These are phyloP conservation scores for Nitzschia putrida DNA, from an alignment of 108 stramenopile genomes.

Conservation along the genomic window DNA sequence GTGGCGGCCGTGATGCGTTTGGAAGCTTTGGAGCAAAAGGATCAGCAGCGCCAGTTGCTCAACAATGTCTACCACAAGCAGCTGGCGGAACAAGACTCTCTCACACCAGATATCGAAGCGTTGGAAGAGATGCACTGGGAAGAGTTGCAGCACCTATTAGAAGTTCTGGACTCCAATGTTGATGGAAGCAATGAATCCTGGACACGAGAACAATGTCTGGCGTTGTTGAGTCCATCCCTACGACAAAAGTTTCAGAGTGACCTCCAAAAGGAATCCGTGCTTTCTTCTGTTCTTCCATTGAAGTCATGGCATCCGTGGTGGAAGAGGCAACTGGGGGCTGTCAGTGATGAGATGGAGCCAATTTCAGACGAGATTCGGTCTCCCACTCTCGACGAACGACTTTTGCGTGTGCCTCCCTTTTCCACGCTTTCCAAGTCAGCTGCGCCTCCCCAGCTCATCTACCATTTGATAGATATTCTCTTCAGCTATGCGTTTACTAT, in stretches of 20 bases:
- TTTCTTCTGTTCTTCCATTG: not conserved
- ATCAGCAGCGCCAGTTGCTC: slow-evolving; percentile 26
- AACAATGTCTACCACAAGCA: slow-evolving; percentile 29
- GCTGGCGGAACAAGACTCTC: not conserved
- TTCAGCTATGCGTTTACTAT: slow-evolving; percentile 35
- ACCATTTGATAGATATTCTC: slow-evolving; percentile 47
- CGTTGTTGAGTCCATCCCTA: slow-evolving; percentile 21
- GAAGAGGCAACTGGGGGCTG: slow-evolving; percentile 28
- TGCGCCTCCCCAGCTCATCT: slow-evolving; percentile 24
- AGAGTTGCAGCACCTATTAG: slow-evolving; percentile 36
- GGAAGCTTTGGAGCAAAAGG: slow-evolving; percentile 32
- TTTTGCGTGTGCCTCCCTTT: slow-evolving; percentile 25
- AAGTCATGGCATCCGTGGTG: slow-evolving; percentile 61
- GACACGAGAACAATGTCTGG: slow-evolving; percentile 11
- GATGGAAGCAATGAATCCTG: not conserved
- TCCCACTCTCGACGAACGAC: slow-evolving; percentile 27
- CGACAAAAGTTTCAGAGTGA: slow-evolving; percentile 28
- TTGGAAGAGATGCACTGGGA: not conserved
- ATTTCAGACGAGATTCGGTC: not conserved
- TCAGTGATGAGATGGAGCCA: not conserved
- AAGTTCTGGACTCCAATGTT: slow-evolving; percentile 8
- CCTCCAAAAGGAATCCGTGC: slow-evolving; percentile 27
- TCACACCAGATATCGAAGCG: not conserved
- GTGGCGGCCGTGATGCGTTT: slow-evolving; percentile 36
- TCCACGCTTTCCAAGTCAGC: slow-evolving; percentile 1